Conservation (phyloP, 768 basidiomycete species). For the Lactarius vividus region DNA sequence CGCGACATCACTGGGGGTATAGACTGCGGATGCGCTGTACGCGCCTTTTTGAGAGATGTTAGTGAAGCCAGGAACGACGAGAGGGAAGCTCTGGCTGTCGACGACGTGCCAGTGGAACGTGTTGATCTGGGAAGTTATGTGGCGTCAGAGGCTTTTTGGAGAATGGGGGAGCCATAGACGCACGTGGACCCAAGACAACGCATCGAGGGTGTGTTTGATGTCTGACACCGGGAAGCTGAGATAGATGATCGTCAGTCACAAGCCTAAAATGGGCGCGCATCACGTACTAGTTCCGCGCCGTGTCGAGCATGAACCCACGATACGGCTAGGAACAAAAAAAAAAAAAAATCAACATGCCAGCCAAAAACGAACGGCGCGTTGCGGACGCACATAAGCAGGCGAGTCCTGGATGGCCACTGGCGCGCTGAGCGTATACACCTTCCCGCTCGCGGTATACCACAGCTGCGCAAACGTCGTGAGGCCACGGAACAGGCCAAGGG, state of each 20-base stretch:
- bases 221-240: conserved; percentile 7
- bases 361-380: neutral
- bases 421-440: conserved; percentile 40
- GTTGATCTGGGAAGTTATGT: conserved; percentile 38
- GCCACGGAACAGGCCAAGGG: conserved; percentile 53
- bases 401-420: conserved; percentile 44
- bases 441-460: conserved; percentile 41
- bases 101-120: conserved; percentile 49
- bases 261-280: neutral
- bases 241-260: neutral
- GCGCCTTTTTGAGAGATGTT: conserved; percentile 46
- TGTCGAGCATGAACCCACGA: conserved; percentile 80
- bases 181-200: conserved; percentile 27
- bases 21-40: conserved; percentile 38
- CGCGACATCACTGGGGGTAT: conserved; percentile 39
- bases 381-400: conserved; percentile 45
- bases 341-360: neutral
- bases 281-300: conserved; percentile 57
- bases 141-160: neutral
- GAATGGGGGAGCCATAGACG: neutral
- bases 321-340: conserved; percentile 47
- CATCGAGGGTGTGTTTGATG: conserved; percentile 19
- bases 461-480: conserved; percentile 55
- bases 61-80: conserved; percentile 38
- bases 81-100: conserved; percentile 52